These are phyloP conservation scores for Bacidia gigantensis DNA, from an alignment of 495 filamentous ascomycete genomes.

Conservation along the genomic window DNA sequence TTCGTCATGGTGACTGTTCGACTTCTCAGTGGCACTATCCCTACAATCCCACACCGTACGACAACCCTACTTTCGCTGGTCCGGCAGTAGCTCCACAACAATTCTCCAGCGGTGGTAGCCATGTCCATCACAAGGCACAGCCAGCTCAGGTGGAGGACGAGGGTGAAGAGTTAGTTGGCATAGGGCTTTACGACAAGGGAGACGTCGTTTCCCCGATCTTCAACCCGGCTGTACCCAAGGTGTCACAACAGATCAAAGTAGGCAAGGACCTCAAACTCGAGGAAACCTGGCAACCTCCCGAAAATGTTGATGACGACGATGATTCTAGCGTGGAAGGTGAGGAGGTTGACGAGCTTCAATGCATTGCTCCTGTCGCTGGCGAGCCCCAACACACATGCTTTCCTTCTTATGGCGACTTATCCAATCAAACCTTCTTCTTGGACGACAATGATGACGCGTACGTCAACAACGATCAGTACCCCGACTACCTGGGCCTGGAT, in stretches of 20 bases:
- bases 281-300: slow-evolving; percentile 63
- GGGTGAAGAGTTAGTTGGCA: slow-evolving; percentile 63
- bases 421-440: slow-evolving; percentile 36
- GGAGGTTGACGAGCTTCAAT: slow-evolving; percentile 23
- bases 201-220: slow-evolving; percentile 33
- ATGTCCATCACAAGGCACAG: background rate
- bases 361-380: slow-evolving; percentile 1
- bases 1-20: no score
- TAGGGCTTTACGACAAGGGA: slow-evolving; percentile 69
- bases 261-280: slow-evolving; percentile 73
- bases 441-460: slow-evolving; percentile 25
- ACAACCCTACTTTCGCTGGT: no score
- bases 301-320: slow-evolving; percentile 43
- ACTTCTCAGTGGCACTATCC: no score
- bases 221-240: slow-evolving; percentile 14
- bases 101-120: background rate
- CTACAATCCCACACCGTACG: no score
- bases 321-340: slow-evolving; percentile 28
- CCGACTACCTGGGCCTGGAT: slow-evolving; percentile 16
- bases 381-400: slow-evolving; percentile 24
- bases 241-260: slow-evolving; percentile 18
- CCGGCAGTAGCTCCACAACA: background rate
- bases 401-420: slow-evolving; percentile 23
- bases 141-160: slow-evolving; percentile 3
- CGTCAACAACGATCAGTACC: slow-evolving; percentile 21